Percentiles rank a stretch among this genome's conserved stretches.
Evolutionary conservation across 2,329 filamentous ascomycete species (phyloP).

Genomic region (Colletotrichum plurivorum): DNA sequence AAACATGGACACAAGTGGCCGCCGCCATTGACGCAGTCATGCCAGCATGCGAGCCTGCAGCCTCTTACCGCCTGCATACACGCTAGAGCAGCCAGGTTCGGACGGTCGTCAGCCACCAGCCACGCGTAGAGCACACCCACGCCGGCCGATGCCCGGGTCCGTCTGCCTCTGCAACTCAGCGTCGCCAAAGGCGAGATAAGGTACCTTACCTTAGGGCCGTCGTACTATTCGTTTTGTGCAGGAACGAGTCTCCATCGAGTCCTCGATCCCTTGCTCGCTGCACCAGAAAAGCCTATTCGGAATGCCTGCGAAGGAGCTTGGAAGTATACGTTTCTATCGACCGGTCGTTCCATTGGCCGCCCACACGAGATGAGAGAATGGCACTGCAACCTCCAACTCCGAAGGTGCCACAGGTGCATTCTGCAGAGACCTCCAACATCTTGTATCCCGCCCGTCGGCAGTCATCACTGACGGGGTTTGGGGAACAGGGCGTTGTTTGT

Average conservation of each 20-base stretch:
- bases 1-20: slow-evolving; percentile 4
- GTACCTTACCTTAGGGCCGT: slow-evolving; percentile 34
- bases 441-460: not conserved
- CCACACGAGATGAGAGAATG: slow-evolving; percentile 27
- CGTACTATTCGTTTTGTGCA: slow-evolving; percentile 38
- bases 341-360: slow-evolving; percentile 13
- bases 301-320: not conserved
- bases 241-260: slow-evolving; percentile 32
- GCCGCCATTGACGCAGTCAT: slow-evolving; percentile 25
- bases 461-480: slow-evolving; percentile 1
- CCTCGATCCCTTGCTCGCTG: slow-evolving; percentile 25
- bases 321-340: slow-evolving; percentile 1
- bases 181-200: slow-evolving; percentile 24
- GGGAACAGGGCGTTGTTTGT: slow-evolving; percentile 17
- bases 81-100: slow-evolving; percentile 21
- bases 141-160: not conserved
- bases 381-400: slow-evolving; percentile 7
- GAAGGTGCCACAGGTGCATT: slow-evolving; percentile 4
- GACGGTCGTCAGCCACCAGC: slow-evolving; percentile 35
- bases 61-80: not conserved
- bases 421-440: slow-evolving; percentile 2
- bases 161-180: slow-evolving; percentile 1
- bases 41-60: slow-evolving; percentile 20
- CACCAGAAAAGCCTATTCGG: slow-evolving; percentile 7
- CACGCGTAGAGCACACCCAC: slow-evolving; percentile 17